Base-by-base conservation (phyloP, 371 early-diverging fungal genomes). In the Mortierella sp. region DNA sequence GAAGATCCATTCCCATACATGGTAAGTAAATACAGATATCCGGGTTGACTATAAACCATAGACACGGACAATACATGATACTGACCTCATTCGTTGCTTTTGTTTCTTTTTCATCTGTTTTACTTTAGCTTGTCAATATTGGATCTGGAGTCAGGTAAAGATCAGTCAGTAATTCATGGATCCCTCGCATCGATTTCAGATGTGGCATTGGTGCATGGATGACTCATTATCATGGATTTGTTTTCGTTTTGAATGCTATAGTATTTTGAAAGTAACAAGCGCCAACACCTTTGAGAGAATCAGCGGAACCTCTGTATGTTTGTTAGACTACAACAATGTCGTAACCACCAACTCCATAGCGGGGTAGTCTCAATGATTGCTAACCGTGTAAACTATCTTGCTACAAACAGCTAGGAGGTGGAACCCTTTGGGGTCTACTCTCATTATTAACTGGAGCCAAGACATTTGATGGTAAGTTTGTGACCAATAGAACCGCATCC, bases 351-450 rank as follows among this genome's bases (percentile, higher is more conserved):
- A 12, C 53, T 1, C 13, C 31, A 13, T 34, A 53, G n/a, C 42
- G 2, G 29, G 28, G n/a, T 45, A 45, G 45, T n/a, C 19, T 22
- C 40, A 0, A 19, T 23, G 28, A 22, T 23, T 26, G 4, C 28
- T 37, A 22, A 43, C 31, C 9, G 0, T 55, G 10, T 7, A 19
- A 42, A 15, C 6, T 13, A 19, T 19, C 23, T 37, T 32, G 42
- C 9, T 28, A 26, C 32, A n/a, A 47, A 37, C 70, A 91, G 90
- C 88, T 98, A 64, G 99, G 99, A 55, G 99, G 99, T 55, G 99
- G 98, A 63, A 98, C 99, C n/a, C 86, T 97, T 26, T 98, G 98
- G 98, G 99, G 99, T 3, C 85, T 98, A 31, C 82, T 96, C 62
- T 91, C 95, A 4, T 76, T 97, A 61, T 84, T 98, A 69, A 97